phyloP scores from a whole-genome alignment of 1,284 basidiomycete genomes.

The Sporisorium iseilematis-ciliati region DNA sequence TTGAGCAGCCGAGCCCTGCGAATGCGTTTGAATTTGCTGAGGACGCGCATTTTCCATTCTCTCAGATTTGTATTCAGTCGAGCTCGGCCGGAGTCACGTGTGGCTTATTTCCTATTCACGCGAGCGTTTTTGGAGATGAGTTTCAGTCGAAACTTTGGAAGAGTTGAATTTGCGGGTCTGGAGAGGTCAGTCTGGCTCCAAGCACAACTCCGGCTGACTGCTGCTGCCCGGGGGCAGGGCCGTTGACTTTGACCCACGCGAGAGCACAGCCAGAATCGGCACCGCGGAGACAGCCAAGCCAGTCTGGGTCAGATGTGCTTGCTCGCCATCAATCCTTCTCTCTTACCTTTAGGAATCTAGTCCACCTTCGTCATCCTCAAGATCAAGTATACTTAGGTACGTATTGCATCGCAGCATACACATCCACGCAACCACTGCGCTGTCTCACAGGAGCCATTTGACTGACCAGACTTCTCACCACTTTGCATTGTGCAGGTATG shows the following conservation, averaged over 20 bases:
- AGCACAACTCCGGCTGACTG: no score
- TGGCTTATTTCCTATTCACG: no score
- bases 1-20: background rate
- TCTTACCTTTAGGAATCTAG: conserved; percentile 42
- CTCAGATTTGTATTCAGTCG: background rate
- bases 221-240: background rate
- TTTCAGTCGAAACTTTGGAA: background rate
- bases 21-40: background rate
- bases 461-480: conserved; percentile 11
- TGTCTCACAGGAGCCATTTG: background rate
- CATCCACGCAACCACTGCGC: background rate
- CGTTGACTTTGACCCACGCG: background rate
- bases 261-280: background rate
- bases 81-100: conserved; percentile 8
- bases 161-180: background rate
- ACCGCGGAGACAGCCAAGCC: background rate
- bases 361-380: conserved; percentile 48
- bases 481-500: conserved; percentile 28
- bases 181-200: no score
- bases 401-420: conserved; percentile 2
- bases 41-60: background rate
- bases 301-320: conserved; percentile 14
- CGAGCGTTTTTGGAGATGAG: no score
- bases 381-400: conserved; percentile 52
- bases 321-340: conserved; percentile 40